These are phyloP conservation scores for Nyssa sinensis DNA, from an alignment of 148 eudicot species.

Conservation along the genomic window DNA sequence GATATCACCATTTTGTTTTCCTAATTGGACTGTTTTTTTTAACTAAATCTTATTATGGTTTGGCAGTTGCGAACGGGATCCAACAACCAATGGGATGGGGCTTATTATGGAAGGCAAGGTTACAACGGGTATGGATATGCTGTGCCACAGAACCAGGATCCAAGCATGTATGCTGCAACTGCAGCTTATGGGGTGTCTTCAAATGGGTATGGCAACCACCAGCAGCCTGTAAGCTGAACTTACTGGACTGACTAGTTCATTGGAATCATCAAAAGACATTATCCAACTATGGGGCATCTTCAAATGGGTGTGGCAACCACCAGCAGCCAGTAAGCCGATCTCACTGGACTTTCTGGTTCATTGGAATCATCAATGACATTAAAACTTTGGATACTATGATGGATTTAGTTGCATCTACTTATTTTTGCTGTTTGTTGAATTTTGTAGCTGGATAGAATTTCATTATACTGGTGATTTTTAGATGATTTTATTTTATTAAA, in stretches of 20 bases:
- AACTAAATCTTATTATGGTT: neutral
- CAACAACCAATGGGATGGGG: constrained; percentile 31
- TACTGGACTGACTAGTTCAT: neutral
- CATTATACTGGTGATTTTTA: neutral
- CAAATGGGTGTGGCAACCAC: constrained; percentile 33
- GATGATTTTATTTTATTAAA: neutral
- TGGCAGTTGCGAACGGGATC: constrained; percentile 27
- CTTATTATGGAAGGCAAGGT: constrained; percentile 35
- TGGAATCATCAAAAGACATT: constrained; percentile 12
- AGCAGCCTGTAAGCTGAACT: constrained; percentile 36
- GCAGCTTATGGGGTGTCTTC: constrained; percentile 21
- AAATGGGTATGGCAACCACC: constrained; percentile 32
- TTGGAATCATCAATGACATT: constrained; percentile 14
- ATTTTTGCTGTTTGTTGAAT: constrained; percentile 15
- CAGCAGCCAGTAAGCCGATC: constrained; percentile 36
- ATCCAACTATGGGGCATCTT: constrained; percentile 3
- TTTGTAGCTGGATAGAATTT: constrained; percentile 14
- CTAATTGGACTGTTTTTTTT: neutral
- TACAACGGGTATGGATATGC: constrained; percentile 27
- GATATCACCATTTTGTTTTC: neutral
- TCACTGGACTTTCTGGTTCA: neutral
- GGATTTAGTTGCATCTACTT: neutral
- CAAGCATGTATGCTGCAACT: constrained; percentile 29
- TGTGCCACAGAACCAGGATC: constrained; percentile 20
- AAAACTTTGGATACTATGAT: neutral